Evolutionary conservation across 192 early-diverging fungal genomes (phyloP), one percentile per base, ranked within the genome.

Genomic region (Allomyces javanicus): DNA sequence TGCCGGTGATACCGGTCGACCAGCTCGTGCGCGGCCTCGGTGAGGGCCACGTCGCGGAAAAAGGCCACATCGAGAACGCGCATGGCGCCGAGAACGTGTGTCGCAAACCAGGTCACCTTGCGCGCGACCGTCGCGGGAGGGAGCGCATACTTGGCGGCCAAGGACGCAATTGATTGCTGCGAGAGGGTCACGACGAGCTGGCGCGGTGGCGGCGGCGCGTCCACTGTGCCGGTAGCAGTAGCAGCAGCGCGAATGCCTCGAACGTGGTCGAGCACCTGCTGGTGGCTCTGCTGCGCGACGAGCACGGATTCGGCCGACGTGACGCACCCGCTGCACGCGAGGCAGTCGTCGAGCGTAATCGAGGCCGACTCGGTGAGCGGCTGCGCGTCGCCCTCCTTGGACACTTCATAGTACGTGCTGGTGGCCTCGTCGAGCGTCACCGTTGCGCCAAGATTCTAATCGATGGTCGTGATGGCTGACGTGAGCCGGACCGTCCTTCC

Each of bases 301-400:
- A 99, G 75, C 9, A 99, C 86, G 63, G 87, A 91, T 73, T 99
- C 96, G 5, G 96, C 96, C 9, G 94, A 96, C 9, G 96, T 99
- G 71, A 99, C 88, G 71, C 96, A 99, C 9, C 96, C 96, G 78
- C 91, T 93, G 86, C 96, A 99, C 10, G 96, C 96, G 44, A 99
- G 80, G 69, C 96, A 99, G 76, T 99, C 96, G 70, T 97, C 93
- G 25, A 99, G 77, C 25, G 88, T 86, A 62, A 97, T 94, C 10
- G 77, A 79, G 1, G 96, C 93, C 0, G 83, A 77, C 71, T 94
- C 90, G 10, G 96, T 81, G 74, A 90, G 85, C 7, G 83, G 86
- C 71, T 89, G 87, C 23, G 66, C 74, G n/a, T 75, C 69, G 50
- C 94, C 96, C 66, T 94, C 91, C 65, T 84, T 80, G 25, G 83